Conservation (phyloP, 164 flowering plant species). For the Santalum album region DNA sequence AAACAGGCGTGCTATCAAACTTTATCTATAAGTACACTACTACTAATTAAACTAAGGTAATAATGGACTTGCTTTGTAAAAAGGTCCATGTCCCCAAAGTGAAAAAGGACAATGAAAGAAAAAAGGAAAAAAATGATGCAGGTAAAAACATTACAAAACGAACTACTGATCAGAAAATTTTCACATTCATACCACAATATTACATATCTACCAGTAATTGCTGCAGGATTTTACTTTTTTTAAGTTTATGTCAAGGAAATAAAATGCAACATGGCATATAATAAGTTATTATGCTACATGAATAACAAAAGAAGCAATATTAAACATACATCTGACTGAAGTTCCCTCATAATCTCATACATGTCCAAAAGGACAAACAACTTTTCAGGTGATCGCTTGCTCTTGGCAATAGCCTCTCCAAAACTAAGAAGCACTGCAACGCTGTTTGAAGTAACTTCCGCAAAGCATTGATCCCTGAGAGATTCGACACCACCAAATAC, state of each 20-base stretch:
- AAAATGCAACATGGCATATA: too few species aligned
- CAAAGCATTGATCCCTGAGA: slow-evolving; percentile 74
- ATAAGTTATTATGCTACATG: neutral
- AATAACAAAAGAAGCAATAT: neutral
- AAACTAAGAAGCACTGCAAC: slow-evolving; percentile 86
- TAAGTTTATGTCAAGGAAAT: too few species aligned
- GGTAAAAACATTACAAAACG: too few species aligned
- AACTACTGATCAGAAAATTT: too few species aligned
- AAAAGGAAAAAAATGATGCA: too few species aligned
- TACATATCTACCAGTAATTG: neutral
- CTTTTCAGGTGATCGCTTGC: slow-evolving; percentile 97
- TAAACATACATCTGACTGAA: slow-evolving; percentile 73
- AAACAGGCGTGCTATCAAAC: too few species aligned
- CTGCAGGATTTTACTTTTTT: neutral
- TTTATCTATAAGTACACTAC: too few species aligned
- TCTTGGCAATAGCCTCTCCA: slow-evolving; percentile 95
- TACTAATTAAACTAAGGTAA: too few species aligned
- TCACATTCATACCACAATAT: too few species aligned
- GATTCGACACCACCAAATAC: slow-evolving; percentile 70
- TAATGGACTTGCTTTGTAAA: too few species aligned
- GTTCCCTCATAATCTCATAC: slow-evolving; percentile 95
- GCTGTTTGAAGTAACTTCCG: slow-evolving; percentile 77
- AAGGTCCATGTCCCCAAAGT: too few species aligned
- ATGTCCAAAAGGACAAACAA: slow-evolving; percentile 88
- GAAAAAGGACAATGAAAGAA: too few species aligned